Base-by-base conservation (phyloP, 1,284 basidiomycete species). In the Trametes polyzona region DNA sequence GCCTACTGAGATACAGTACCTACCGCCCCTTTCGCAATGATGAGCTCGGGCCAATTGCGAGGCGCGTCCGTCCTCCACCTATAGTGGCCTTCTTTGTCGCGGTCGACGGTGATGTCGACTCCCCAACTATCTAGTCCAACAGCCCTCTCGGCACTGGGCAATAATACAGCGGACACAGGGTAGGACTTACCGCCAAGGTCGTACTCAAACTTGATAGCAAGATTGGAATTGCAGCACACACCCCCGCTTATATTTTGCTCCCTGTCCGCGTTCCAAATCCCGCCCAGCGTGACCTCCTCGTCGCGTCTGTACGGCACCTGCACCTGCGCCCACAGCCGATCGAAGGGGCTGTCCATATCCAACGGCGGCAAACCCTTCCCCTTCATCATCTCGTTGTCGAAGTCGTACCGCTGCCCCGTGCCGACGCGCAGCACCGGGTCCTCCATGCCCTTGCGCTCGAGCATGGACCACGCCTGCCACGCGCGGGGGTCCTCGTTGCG, bases 181-280 rank as follows among this genome's bases (percentile, higher is more conserved):
- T 12, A 16, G 41, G 1, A 40, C 35, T 63, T 57, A 51, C 61
- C 36, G 14, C 67, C 64, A 7, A 68, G 62, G 33, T 73, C 69
- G 53, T 76, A 74, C 52, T 67, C 68, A 33, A 70, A 72, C 37
- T 67, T 62, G 52, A 76, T 69, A 0, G 59, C 72, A 9, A 74
- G 62, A 17, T 71, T 63, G 12, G 42, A 27, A 44, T 75, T 74
- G 8, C 32, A 30, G 52, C 71, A 74, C 33, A 62, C 60, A 0
- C 73, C 69, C 33, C 65, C 57, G 29, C 68, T 69, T 6, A 66
- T 57, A 42, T 74, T 74, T 27, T 61, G 23, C 30, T 47, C 46
- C 19, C 59, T 58, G 17, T 69, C 54, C 32, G 11, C 50, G 24
- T 66, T 58, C 74, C 73, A 74, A 32, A 75, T 61, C 39, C 73